Conservation (phyloP, 2,329 filamentous ascomycete species). For the Eurotiales sp. region DNA sequence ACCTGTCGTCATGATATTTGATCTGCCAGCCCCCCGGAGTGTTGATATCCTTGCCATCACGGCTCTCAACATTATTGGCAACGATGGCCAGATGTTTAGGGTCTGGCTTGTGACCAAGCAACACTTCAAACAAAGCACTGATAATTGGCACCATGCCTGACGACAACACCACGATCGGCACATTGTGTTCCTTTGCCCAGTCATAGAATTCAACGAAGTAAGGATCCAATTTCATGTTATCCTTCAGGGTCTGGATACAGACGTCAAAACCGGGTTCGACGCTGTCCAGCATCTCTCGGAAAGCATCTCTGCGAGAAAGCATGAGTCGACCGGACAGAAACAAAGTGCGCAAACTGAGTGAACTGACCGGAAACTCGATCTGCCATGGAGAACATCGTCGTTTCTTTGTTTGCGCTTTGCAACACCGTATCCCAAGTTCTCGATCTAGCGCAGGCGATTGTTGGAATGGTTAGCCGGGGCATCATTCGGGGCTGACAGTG, state of each 20-base stretch:
- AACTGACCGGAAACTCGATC: constrained; percentile 65
- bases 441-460: constrained; percentile 65
- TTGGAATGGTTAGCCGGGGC: constrained; percentile 24
- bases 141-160: constrained; percentile 94
- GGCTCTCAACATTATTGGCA: constrained; percentile 71
- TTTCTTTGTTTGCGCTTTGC: constrained; percentile 70
- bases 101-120: constrained; percentile 73
- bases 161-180: constrained; percentile 87
- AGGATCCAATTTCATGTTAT: constrained; percentile 85
- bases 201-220: constrained; percentile 82
- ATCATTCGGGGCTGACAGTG: not conserved
- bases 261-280: constrained; percentile 74
- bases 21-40: constrained; percentile 84
- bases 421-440: constrained; percentile 81
- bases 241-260: constrained; percentile 72
- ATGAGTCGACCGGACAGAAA: not conserved
- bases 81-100: constrained; percentile 74
- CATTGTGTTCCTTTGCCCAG: constrained; percentile 75
- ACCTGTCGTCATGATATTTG: constrained; percentile 81
- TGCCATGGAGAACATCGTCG: constrained; percentile 68
- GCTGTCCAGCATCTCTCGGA: constrained; percentile 88
- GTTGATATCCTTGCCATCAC: constrained; percentile 68
- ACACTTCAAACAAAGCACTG: constrained; percentile 70
- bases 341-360: too few species aligned
- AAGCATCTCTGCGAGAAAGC: constrained; percentile 58